These are phyloP conservation scores for Periconia digitata DNA, from an alignment of 2,329 filamentous ascomycete species.

Conservation along the genomic window DNA sequence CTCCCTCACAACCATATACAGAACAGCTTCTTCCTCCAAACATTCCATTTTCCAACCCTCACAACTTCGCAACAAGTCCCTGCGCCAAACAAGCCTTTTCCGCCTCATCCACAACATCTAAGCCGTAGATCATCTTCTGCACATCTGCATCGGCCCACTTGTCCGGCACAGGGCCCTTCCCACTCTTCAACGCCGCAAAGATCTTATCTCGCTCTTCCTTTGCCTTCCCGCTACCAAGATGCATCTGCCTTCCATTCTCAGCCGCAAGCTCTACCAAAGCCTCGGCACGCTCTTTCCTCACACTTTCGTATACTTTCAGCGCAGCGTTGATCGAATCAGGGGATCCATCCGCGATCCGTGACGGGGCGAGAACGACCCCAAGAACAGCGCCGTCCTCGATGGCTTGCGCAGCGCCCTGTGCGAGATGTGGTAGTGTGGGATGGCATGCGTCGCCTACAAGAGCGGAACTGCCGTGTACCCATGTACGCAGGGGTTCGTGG, in stretches of 20 bases:
- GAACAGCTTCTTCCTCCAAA: no score
- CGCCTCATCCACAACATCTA: conserved; percentile 49
- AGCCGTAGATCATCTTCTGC: conserved; percentile 52
- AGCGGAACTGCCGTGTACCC: conserved; percentile 57
- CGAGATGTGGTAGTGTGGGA: conserved; percentile 64
- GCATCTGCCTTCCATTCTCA: conserved; percentile 55
- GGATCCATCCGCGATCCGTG: conserved; percentile 48
- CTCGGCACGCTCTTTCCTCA: conserved; percentile 60
- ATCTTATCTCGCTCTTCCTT: conserved; percentile 61
- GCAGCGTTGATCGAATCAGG: conserved; percentile 54
- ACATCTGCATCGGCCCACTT: conserved; percentile 57
- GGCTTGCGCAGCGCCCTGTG: conserved; percentile 66
- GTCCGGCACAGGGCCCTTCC: conserved; percentile 50
- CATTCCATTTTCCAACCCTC: conserved; percentile 1
- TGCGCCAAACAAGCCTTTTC: conserved; percentile 46
- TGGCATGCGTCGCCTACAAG: conserved; percentile 64
- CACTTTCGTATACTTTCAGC: conserved; percentile 57
- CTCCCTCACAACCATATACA: no score
- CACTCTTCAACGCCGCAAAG: conserved; percentile 52
- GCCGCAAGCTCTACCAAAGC: conserved; percentile 59
- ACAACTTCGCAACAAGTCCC: conserved; percentile 28
- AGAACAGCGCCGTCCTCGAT: conserved; percentile 65
- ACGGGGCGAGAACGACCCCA: conserved; percentile 52
- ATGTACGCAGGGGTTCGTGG: conserved; percentile 63
- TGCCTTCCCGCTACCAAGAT: conserved; percentile 60